Conservation (phyloP, 1,139 yeast species). For the Magnusiomyces tetraspermus region DNA sequence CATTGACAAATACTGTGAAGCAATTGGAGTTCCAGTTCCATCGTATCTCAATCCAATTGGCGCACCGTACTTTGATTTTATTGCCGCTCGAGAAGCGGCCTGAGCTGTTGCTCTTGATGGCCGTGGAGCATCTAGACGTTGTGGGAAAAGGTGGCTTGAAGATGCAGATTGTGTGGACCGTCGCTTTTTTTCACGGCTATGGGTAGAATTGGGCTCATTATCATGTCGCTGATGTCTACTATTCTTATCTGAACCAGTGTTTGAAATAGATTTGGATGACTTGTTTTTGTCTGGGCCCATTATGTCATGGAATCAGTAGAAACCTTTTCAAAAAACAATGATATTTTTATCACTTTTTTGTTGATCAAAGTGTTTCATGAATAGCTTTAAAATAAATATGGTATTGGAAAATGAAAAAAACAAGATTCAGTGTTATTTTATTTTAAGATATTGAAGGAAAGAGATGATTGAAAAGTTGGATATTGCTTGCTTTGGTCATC, state of each 20-base stretch:
- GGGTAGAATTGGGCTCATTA: neutral
- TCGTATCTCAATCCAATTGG: constrained; percentile 12
- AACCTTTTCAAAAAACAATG: no score
- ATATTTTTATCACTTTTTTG: no score
- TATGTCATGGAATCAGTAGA: no score
- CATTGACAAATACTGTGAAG: constrained; percentile 8
- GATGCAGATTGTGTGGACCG: neutral
- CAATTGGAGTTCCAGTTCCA: constrained; percentile 11
- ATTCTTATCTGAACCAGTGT: no score
- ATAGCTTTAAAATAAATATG: no score
- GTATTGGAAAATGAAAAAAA: no score
- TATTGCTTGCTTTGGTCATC: neutral
- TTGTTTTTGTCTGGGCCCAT: no score
- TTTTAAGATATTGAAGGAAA: no score
- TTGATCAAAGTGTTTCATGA: no score
- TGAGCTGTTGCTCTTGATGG: neutral
- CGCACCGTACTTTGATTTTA: constrained; percentile 12
- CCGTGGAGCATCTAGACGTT: neutral
- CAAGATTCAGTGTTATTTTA: no score
- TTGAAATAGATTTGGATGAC: no score
- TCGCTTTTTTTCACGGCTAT: neutral
- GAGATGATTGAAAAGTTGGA: no score
- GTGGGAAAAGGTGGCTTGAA: neutral
- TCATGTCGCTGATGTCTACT: neutral
- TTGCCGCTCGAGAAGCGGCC: neutral